Conservation (phyloP, 140 eudicot species). For the Senecio squalidus region DNA sequence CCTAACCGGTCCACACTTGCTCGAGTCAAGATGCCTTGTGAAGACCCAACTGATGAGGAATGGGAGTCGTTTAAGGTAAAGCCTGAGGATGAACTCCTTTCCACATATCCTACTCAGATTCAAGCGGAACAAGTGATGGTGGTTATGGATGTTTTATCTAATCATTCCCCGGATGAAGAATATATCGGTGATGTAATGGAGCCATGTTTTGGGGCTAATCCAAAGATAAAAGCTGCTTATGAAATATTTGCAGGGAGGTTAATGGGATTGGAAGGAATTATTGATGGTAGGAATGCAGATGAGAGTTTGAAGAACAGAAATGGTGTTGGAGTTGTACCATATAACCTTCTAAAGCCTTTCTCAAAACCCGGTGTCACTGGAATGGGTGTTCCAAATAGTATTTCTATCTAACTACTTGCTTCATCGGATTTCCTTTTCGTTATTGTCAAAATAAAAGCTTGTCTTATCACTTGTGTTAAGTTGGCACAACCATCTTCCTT, state of each 20-base stretch:
- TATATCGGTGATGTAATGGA: slow-evolving; percentile 8
- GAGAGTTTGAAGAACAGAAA: slow-evolving; percentile 18
- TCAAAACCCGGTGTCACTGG: too few species aligned
- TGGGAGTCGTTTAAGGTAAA: slow-evolving; percentile 23
- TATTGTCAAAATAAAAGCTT: too few species aligned
- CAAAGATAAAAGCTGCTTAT: slow-evolving; percentile 33
- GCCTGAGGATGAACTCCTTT: slow-evolving; percentile 38
- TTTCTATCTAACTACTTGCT: too few species aligned
- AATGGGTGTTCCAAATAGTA: too few species aligned
- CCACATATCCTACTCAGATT: slow-evolving; percentile 41
- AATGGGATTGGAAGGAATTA: slow-evolving; percentile 33
- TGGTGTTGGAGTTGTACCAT: slow-evolving; percentile 41
- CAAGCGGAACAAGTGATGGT: slow-evolving; percentile 59
- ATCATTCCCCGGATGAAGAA: slow-evolving; percentile 34
- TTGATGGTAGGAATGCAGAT: slow-evolving; percentile 30
- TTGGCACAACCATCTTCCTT: too few species aligned
- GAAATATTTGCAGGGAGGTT: slow-evolving; percentile 32
- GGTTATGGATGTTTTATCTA: slow-evolving; percentile 47
- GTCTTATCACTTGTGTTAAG: too few species aligned
- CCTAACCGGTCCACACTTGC: slow-evolving; percentile 61
- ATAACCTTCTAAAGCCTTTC: slow-evolving; percentile 32
- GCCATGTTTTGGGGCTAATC: slow-evolving; percentile 29
- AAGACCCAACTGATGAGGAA: slow-evolving; percentile 29
- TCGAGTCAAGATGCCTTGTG: slow-evolving; percentile 38
- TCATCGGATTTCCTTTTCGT: too few species aligned